Conservation (phyloP, 73 alveolate species). For the Paramecium sexaurelia region DNA sequence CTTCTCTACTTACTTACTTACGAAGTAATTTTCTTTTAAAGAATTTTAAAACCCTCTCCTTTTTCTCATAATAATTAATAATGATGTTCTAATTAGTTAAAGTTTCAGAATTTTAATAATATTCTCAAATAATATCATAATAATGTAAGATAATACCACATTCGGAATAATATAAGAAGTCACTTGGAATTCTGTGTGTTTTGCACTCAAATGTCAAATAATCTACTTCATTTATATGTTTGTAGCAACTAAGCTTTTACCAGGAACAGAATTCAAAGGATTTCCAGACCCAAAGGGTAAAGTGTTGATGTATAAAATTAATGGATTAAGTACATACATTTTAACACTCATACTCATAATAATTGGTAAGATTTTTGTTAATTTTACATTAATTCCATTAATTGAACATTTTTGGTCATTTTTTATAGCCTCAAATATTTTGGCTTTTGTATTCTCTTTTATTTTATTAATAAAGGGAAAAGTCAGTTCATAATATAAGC, state of each 20-base stretch:
- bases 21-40: neutral
- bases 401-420: slow-evolving; percentile 63
- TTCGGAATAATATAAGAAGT: neutral
- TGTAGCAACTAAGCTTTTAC: slow-evolving; percentile 35
- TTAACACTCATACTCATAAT: neutral
- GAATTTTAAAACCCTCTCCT: neutral
- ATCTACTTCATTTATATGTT: slow-evolving; percentile 39
- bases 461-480: slow-evolving; percentile 38
- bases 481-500: slow-evolving; percentile 1
- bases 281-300: slow-evolving; percentile 53
- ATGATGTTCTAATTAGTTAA: neutral
- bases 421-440: slow-evolving; percentile 45
- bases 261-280: slow-evolving; percentile 24
- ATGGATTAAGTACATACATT: slow-evolving; percentile 33
- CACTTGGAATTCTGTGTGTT: neutral
- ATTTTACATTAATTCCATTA: neutral
- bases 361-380: slow-evolving; percentile 5
- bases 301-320: neutral
- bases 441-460: slow-evolving; percentile 32
- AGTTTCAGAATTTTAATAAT: neutral
- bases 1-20: neutral
- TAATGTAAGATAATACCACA: neutral
- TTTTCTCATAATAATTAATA: neutral
- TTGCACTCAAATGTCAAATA: neutral
- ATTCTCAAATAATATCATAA: slow-evolving; percentile 20